Evolutionary conservation across 2,329 filamentous ascomycete species (phyloP).

Genomic region (Mollisiaceae sp.): DNA sequence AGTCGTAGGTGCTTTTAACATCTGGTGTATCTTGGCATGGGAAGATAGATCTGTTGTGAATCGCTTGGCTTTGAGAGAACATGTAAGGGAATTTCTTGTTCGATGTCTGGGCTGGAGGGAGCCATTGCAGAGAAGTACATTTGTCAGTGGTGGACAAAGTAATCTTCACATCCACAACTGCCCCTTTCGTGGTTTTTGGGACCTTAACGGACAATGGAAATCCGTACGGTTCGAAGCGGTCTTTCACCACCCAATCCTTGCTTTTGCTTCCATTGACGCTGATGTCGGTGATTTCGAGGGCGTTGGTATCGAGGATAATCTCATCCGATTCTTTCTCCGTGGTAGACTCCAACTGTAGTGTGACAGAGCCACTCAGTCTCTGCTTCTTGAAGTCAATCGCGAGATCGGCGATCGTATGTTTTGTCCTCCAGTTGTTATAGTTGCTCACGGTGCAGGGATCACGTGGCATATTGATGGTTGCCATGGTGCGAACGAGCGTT

Average conservation of each 20-base stretch:
- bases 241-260: conserved; percentile 67
- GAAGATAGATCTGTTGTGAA: conserved; percentile 91
- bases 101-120: conserved; percentile 89
- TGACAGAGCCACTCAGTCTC: conserved; percentile 76
- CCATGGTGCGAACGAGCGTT: conserved; percentile 33
- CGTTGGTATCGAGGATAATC: conserved; percentile 88
- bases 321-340: conserved; percentile 75
- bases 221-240: conserved; percentile 75
- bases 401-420: conserved; percentile 81
- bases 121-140: conserved; percentile 94
- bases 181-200: conserved; percentile 57
- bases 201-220: conserved; percentile 71
- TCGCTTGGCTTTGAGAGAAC: conserved; percentile 98
- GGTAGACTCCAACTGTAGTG: conserved; percentile 76
- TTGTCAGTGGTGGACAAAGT: conserved; percentile 80
- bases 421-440: conserved; percentile 85
- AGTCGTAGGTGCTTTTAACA: conserved; percentile 93
- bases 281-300: conserved; percentile 74
- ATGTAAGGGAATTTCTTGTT: conserved; percentile 97
- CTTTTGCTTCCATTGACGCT: conserved; percentile 68
- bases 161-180: conserved; percentile 63
- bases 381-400: conserved; percentile 84
- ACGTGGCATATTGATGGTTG: conserved; percentile 47
- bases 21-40: conserved; percentile 98
- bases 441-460: conserved; percentile 93